Percentiles rank a stretch among this genome's conserved stretches.
phyloP scores from a whole-genome alignment of 2,329 filamentous ascomycete species.

The Calonectria hongkongensis region DNA sequence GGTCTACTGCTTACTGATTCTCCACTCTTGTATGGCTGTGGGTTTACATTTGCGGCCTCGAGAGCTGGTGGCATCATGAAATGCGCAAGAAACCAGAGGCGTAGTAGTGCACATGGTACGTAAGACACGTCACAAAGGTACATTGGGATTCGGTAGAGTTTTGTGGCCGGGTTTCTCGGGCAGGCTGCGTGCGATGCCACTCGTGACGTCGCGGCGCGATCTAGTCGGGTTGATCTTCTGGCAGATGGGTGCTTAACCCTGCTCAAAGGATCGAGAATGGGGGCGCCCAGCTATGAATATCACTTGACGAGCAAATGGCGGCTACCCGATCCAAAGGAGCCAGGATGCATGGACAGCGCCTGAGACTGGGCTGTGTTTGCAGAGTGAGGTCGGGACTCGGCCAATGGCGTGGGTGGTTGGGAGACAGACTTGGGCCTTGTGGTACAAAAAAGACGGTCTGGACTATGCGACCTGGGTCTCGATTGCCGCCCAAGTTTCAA shows the following conservation, averaged over 20 bases:
- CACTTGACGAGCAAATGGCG: neutral
- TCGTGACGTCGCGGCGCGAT: neutral
- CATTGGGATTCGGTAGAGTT: neutral
- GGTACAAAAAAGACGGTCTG: slow-evolving; percentile 16
- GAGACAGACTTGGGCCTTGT: neutral
- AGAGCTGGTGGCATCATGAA: slow-evolving; percentile 1
- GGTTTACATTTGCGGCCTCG: neutral
- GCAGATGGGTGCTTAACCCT: neutral
- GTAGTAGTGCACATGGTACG: slow-evolving; percentile 7
- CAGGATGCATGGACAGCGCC: slow-evolving; percentile 7
- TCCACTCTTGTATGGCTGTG: neutral
- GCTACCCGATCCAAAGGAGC: slow-evolving; percentile 20
- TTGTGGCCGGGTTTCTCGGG: slow-evolving; percentile 7
- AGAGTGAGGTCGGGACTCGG: neutral
- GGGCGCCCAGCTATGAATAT: slow-evolving; percentile 1
- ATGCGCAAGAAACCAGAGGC: slow-evolving; percentile 1
- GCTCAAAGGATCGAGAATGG: slow-evolving; percentile 10
- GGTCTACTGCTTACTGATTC: neutral
- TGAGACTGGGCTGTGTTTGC: slow-evolving; percentile 30
- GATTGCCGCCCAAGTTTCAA: slow-evolving; percentile 21
- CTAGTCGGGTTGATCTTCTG: neutral
- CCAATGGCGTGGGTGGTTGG: slow-evolving; percentile 7
- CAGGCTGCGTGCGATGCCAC: neutral
- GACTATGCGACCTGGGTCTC: slow-evolving; percentile 5
- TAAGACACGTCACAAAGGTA: slow-evolving; percentile 10